A percentile compares a stretch with the other conserved stretches of the same genome.
phyloP scores from a whole-genome alignment of 331 rosid species.

The Phaseolus coccineus region DNA sequence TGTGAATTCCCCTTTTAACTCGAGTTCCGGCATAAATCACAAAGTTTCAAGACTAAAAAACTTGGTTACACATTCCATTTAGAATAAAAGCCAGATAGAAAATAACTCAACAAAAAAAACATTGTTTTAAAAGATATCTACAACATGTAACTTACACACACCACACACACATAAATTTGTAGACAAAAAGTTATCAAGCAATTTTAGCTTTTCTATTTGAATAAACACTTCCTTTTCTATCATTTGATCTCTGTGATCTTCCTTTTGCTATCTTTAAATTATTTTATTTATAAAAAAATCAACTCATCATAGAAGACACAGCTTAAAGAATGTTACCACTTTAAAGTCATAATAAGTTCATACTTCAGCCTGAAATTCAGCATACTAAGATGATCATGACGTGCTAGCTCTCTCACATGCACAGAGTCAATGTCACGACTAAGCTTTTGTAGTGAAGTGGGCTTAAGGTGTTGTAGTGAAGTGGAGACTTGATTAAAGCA shows the following conservation, averaged over 20 bases:
- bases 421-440: conserved; percentile 34
- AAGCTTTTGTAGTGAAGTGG: not conserved
- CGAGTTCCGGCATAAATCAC: too few species aligned
- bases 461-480: too few species aligned
- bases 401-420: not conserved
- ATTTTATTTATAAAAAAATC: conserved; percentile 9
- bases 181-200: conserved; percentile 18
- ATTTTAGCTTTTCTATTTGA: conserved; percentile 26
- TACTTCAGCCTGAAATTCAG: conserved; percentile 37
- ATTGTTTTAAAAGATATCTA: too few species aligned
- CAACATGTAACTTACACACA: not conserved
- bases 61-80: not conserved
- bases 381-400: conserved; percentile 1
- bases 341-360: conserved; percentile 46
- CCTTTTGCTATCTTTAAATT: not conserved
- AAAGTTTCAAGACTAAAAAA: not conserved
- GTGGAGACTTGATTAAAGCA: too few species aligned
- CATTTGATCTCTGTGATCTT: not conserved
- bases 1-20: too few species aligned
- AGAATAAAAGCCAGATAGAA: not conserved
- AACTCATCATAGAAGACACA: conserved; percentile 15
- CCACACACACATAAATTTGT: not conserved
- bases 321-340: conserved; percentile 9
- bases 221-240: not conserved
- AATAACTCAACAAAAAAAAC: too few species aligned